Conservation (phyloP, 179 eudicot species). For the Gypsophila paniculata region DNA sequence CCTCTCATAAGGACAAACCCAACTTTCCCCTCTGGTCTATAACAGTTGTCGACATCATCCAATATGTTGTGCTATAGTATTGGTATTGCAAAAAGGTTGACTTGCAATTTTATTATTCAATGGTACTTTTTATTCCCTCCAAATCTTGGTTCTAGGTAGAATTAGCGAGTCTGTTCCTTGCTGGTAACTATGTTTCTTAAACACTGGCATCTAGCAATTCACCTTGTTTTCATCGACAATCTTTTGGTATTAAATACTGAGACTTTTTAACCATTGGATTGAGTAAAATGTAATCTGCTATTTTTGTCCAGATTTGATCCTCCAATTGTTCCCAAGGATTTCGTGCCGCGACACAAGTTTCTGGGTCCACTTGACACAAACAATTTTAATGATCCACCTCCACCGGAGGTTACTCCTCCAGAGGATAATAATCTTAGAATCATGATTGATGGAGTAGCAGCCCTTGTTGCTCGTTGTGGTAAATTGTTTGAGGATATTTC, state of each 20-base stretch:
- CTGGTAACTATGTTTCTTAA: neutral
- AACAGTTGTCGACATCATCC: neutral
- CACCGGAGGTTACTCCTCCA: conserved; percentile 70
- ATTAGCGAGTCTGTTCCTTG: neutral
- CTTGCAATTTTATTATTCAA: neutral
- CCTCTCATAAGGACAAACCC: too few relatives aligned
- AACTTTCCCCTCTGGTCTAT: too few relatives aligned
- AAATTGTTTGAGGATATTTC: conserved; percentile 89
- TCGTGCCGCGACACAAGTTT: conserved; percentile 68
- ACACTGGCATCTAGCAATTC: neutral
- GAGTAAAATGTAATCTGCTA: conserved; percentile 11
- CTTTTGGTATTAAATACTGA: neutral
- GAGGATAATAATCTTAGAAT: conserved; percentile 66
- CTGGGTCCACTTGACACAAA: conserved; percentile 48
- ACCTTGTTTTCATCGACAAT: neutral
- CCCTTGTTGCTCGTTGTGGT: conserved; percentile 87
- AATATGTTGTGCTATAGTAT: neutral
- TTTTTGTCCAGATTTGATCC: conserved; percentile 62
- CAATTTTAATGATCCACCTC: conserved; percentile 44
- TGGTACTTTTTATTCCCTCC: neutral
- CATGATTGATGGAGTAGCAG: conserved; percentile 85
- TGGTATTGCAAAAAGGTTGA: neutral
- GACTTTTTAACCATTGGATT: neutral
- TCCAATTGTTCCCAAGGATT: conserved; percentile 69
- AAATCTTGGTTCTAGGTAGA: neutral